These are phyloP conservation scores for Eragrostis tef DNA, from an alignment of 202 grass and related monocot species.

Conservation along the genomic window DNA sequence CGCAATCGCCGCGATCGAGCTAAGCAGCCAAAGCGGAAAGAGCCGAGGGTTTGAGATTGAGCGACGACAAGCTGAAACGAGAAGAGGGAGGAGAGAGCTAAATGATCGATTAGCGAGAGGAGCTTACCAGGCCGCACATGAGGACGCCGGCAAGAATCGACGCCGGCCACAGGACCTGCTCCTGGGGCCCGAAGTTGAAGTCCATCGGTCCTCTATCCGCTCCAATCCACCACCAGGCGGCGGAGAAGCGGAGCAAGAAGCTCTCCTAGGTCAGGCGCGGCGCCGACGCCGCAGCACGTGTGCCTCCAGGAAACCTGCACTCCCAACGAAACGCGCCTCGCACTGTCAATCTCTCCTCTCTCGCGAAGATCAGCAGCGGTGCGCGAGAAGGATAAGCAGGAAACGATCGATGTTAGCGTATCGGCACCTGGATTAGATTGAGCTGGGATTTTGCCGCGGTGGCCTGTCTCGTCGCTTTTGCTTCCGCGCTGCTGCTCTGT, in stretches of 20 bases:
- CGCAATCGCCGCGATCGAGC: not conserved
- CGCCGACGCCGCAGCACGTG: not conserved
- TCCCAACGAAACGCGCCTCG: not conserved
- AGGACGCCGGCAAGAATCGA: slow-evolving; percentile 66
- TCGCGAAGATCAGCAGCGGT: not conserved
- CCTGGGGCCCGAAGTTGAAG: slow-evolving; percentile 42
- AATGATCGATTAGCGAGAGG: not conserved
- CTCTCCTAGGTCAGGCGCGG: not conserved
- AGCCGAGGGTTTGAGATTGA: not conserved
- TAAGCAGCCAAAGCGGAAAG: not conserved
- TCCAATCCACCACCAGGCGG: not conserved
- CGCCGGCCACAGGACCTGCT: slow-evolving; percentile 70
- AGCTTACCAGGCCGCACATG: slow-evolving; percentile 68
- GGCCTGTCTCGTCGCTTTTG: not conserved
- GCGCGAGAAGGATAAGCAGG: not conserved
- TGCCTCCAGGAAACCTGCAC: not conserved
- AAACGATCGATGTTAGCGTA: not conserved
- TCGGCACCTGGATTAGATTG: slow-evolving; percentile 10
- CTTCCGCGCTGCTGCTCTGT: not conserved
- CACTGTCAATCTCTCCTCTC: not conserved
- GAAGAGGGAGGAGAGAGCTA: not conserved
- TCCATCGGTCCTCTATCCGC: slow-evolving; percentile 45
- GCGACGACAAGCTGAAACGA: not conserved
- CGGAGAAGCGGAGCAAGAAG: not conserved
- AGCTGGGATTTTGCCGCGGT: not conserved